A percentile compares a stretch with the other conserved stretches of the same genome.
Evolutionary conservation across 345 rosid species (phyloP).

Genomic region (Salix caprea): DNA sequence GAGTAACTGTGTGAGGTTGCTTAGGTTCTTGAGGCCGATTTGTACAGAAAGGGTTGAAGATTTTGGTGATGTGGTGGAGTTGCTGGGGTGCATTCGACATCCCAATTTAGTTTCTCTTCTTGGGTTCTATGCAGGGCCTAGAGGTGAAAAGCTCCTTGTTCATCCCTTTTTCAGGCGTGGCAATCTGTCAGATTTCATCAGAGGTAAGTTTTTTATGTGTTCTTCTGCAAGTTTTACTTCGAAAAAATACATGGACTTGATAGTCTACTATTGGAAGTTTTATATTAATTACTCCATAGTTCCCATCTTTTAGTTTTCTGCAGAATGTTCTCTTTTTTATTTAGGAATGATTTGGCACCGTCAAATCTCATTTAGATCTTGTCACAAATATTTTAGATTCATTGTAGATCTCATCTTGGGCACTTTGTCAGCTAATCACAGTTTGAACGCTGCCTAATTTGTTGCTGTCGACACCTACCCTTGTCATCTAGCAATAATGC

Average conservation of each 20-base stretch:
- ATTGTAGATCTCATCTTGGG: no score
- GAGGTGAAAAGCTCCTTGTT: slow-evolving; percentile 92
- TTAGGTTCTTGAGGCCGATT: slow-evolving; percentile 78
- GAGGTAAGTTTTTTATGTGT: slow-evolving; percentile 35
- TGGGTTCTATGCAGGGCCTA: slow-evolving; percentile 79
- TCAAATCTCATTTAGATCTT: not conserved
- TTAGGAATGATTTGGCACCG: not conserved
- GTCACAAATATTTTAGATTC: no score
- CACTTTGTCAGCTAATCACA: not conserved
- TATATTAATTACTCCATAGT: not conserved
- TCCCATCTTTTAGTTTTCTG: not conserved
- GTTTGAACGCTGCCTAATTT: not conserved
- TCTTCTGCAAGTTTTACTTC: no score
- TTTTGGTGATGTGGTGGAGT: slow-evolving; percentile 44
- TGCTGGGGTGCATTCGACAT: slow-evolving; percentile 60
- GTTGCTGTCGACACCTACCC: slow-evolving; percentile 10
- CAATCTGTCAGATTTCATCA: slow-evolving; percentile 64
- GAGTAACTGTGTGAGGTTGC: slow-evolving; percentile 49
- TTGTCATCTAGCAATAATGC: slow-evolving; percentile 4
- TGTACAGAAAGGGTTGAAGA: slow-evolving; percentile 50
- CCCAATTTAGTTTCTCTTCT: slow-evolving; percentile 80
- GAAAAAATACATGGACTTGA: not conserved
- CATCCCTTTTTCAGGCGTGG: slow-evolving; percentile 64
- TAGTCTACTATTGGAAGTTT: not conserved
- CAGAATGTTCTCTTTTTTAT: no score